Conservation (phyloP, 2,329 filamentous ascomycete genomes). For the Trichoderma koningii region DNA sequence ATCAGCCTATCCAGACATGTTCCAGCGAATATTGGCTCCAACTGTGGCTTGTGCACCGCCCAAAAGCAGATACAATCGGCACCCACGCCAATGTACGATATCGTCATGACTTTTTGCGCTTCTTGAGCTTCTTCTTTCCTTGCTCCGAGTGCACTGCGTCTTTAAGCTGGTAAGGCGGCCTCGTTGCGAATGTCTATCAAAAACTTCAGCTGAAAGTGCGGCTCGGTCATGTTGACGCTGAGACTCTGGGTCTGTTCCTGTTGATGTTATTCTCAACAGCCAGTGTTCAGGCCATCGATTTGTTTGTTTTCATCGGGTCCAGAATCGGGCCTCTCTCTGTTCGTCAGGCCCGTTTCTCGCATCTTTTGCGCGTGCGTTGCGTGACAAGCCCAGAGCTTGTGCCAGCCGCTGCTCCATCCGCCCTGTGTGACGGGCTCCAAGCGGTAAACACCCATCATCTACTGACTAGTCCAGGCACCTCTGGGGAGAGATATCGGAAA, state of each 20-base stretch:
- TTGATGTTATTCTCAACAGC: constrained; percentile 7
- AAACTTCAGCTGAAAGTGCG: not conserved
- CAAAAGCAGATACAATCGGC: constrained; percentile 19
- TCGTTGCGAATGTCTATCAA: too few relatives aligned
- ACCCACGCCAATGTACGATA: constrained; percentile 25
- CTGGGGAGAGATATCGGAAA: not conserved
- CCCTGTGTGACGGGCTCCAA: not conserved
- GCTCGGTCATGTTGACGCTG: not conserved
- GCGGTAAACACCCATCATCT: not conserved
- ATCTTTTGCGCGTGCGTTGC: not conserved
- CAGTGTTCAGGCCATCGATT: not conserved
- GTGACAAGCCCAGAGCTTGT: constrained; percentile 14
- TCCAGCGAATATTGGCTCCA: constrained; percentile 17
- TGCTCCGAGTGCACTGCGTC: not conserved
- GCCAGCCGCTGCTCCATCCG: constrained; percentile 19
- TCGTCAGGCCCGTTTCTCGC: not conserved
- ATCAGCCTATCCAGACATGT: not conserved
- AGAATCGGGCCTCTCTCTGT: constrained; percentile 10
- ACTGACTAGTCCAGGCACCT: not conserved
- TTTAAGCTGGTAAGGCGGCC: constrained; percentile 8
- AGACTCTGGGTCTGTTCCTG: not conserved
- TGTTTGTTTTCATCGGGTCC: constrained; percentile 8
- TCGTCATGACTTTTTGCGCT: constrained; percentile 23
- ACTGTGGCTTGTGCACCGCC: constrained; percentile 24
- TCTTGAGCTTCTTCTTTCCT: too few relatives aligned